Evolutionary conservation across 768 basidiomycete species (phyloP), one percentile per base, ranked within the genome.

Genomic region (Mycena floridula): DNA sequence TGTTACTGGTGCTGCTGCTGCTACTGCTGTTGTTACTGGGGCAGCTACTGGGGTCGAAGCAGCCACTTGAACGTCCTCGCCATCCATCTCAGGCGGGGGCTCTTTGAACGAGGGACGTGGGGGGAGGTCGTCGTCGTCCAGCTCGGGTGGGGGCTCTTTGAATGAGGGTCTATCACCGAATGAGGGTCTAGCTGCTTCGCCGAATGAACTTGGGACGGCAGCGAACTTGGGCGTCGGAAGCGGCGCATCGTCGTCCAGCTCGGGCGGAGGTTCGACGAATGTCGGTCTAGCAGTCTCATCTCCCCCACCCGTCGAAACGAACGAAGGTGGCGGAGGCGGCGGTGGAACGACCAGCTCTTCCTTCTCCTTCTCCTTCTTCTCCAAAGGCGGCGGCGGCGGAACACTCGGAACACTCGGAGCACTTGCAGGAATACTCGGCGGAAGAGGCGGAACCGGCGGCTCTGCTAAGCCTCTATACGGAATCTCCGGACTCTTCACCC

Each of bases 91-190:
- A 1, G 78, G 77, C 26, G 79, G 77, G 3, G 80, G 83, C 43
- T 81, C 79, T 53, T 67, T 79, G 60, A 84, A 85, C 0, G 56
- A 30, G 21, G 77, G 77, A 30, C 53, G 52, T 7, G 42, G 32
- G 12, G 24, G n/a, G n/a, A n/a, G n/a, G n/a, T n/a, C n/a, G n/a
- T 32, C 28, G 27, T 71, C 66, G 37, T 70, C 70, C 24, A 54
- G 48, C 55, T 81, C 81, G 1, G 78, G 77, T 26, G 79, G 77
- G 3, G 80, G 83, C 43, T 81, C 79, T 53, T 67, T 79, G 60
- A 84, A 85, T 0, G 56, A 30, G 21, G 77, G 77, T 28, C 53
- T 22, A 18, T 28, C 40, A 41, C 37, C 45, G 7, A 22, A 26
- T 20, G 40, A 27, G 40, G 45, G 27, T 9, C 39, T 38, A 18